These are phyloP conservation scores for Claviceps sp. DNA, from an alignment of 2,329 filamentous ascomycete genomes.

Conservation along the genomic window DNA sequence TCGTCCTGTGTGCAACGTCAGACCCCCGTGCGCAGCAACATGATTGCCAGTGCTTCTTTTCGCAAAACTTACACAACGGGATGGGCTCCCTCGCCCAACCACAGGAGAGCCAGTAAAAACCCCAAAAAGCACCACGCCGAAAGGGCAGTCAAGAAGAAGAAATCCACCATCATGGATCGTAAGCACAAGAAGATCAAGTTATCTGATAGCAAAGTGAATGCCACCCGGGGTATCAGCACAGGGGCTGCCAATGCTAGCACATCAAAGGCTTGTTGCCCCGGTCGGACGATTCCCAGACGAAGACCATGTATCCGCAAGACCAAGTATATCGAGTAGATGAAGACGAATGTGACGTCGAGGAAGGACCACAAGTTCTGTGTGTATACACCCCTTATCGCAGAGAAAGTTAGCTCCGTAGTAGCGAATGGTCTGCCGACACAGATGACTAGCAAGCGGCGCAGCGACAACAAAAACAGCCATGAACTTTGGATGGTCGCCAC, in stretches of 20 bases:
- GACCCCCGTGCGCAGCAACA: background rate
- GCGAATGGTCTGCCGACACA: background rate
- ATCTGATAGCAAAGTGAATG: slow-evolving; percentile 72
- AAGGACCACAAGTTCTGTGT: slow-evolving; percentile 86
- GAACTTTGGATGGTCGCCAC: background rate
- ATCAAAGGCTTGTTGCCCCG: slow-evolving; percentile 57
- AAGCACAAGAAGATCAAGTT: slow-evolving; percentile 75
- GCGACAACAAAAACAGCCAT: background rate
- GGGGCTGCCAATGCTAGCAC: slow-evolving; percentile 70
- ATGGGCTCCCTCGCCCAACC: slow-evolving; percentile 56
- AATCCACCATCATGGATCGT: slow-evolving; percentile 75
- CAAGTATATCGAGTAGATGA: slow-evolving; percentile 58
- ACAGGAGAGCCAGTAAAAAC: slow-evolving; percentile 65
- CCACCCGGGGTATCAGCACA: slow-evolving; percentile 62
- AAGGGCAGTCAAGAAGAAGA: slow-evolving; percentile 61
- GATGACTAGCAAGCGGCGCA: background rate
- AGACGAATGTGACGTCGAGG: slow-evolving; percentile 64
- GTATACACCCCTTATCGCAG: slow-evolving; percentile 52
- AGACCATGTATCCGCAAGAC: slow-evolving; percentile 53
- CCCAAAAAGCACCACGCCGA: slow-evolving; percentile 76
- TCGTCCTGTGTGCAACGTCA: slow-evolving; percentile 35
- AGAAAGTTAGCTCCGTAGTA: background rate
- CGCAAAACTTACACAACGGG: slow-evolving; percentile 35
- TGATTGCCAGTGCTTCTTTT: background rate
- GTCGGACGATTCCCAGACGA: slow-evolving; percentile 30